Evolutionary conservation across 2,329 filamentous ascomycete species (phyloP), one percentile per base, ranked within the genome.

Genomic region (Aciculosporium take): DNA sequence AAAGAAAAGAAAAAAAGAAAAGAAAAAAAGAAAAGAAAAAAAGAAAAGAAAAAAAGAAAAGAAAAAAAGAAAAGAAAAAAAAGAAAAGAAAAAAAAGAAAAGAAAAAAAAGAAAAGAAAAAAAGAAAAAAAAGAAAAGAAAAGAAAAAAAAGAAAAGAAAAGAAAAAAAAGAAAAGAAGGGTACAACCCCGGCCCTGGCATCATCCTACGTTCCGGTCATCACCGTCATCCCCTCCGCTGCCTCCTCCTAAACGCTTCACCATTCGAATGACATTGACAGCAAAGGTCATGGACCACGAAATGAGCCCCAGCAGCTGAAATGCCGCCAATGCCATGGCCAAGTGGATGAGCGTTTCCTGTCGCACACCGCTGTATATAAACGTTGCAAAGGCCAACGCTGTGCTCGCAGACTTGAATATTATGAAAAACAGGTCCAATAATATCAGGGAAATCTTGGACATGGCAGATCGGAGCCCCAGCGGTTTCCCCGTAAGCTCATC

Each of bases 401-500:
- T 74, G 62, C 94, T 96, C 39, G 88, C 87, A 4, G 88, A 87
- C 60, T 94, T 89, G 65, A 98, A 94, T 32, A 96, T 88, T 54
- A 98, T 94, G 58, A 98, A 98, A 54, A 95, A 80, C 3, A 98
- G 71, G 61, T 98, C 91, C 43, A 94, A 74, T 41, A 98, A 76
- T 45, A 96, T 84, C 38, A 98, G 75, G 12, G 84, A 78, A 49
- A 94, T 83, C 59, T 98, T 98, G 37, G 85, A 81, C 43, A 79
- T 79, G 8, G 86, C 79, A 6, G 79, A 80, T 33, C 93, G 82
- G 45, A 98, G 67, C 1, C 91, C 91, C 17, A 98, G 68, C 18
- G 93, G 91, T 57, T 93, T 93, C 24, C 86, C 85, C 5, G 85
- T 91, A 63, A 95, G 96, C 64, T 98, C 91, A 56, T 98, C 91